phyloP scores from a whole-genome alignment of 306 rosid species.

The Pterocarpus macrocarpus region DNA sequence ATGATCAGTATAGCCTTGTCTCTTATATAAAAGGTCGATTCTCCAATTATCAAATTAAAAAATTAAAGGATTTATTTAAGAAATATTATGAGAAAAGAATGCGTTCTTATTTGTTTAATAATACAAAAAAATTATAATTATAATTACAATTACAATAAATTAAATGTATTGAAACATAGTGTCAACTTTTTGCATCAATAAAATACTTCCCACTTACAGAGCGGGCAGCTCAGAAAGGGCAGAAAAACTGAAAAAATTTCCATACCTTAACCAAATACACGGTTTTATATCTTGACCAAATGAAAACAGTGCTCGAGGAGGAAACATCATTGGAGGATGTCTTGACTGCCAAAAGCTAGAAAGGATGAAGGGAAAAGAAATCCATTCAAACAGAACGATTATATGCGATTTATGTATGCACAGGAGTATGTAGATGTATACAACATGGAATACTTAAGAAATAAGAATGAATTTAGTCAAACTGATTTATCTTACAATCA shows the following conservation, averaged over 20 bases:
- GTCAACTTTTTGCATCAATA: constrained; percentile 10
- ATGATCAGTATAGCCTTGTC: too few species aligned
- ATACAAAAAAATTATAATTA: too few species aligned
- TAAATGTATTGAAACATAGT: neutral
- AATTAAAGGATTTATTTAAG: too few species aligned
- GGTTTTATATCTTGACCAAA: constrained; percentile 4
- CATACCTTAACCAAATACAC: constrained; percentile 8
- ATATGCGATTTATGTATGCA: neutral
- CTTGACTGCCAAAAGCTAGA: constrained; percentile 10
- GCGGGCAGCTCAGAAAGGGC: neutral
- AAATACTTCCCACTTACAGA: neutral
- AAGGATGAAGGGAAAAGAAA: neutral
- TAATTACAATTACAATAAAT: neutral
- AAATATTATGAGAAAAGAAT: too few species aligned
- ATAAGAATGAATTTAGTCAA: neutral
- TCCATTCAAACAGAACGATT: neutral
- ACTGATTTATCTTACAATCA: neutral
- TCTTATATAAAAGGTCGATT: too few species aligned
- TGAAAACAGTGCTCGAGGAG: constrained; percentile 19
- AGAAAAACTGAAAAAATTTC: neutral
- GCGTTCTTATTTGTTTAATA: too few species aligned
- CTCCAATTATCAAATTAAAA: too few species aligned
- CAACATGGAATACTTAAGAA: too few species aligned
- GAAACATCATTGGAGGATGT: constrained; percentile 14
- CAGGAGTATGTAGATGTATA: neutral